A percentile compares a stretch with the other conserved stretches of the same genome.
These are phyloP conservation scores for Gliomastix tumulicola DNA, from an alignment of 2,329 filamentous ascomycete genomes.

Conservation along the genomic window DNA sequence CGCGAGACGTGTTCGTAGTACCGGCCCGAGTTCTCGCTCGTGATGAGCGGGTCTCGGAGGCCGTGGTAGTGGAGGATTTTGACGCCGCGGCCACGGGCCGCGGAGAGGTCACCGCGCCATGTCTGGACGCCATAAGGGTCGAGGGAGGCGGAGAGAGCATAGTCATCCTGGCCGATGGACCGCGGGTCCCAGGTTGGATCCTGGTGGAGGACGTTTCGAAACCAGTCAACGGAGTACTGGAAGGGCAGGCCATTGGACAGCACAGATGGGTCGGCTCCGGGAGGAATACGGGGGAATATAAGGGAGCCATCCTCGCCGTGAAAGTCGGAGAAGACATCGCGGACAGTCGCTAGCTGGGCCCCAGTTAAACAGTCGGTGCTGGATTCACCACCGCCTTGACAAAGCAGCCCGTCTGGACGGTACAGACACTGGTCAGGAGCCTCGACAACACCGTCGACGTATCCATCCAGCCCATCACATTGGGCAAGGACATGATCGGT, in stretches of 20 bases:
- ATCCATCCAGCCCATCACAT: conserved; percentile 42
- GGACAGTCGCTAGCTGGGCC: conserved; percentile 1
- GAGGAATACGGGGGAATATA: conserved; percentile 37
- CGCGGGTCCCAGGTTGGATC: conserved; percentile 26
- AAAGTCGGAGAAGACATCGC: conserved; percentile 27
- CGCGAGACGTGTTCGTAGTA: conserved; percentile 6
- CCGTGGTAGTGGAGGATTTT: conserved; percentile 38
- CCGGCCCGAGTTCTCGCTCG: conserved; percentile 12
- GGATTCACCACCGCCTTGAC: conserved; percentile 25
- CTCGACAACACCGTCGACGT: conserved; percentile 40
- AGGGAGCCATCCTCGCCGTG: conserved; percentile 27
- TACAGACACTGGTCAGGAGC: conserved; percentile 35
- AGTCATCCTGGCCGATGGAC: conserved; percentile 36
- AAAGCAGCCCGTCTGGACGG: conserved; percentile 31
- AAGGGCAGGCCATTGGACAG: conserved; percentile 24
- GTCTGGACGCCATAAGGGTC: conserved; percentile 29
- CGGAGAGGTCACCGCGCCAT: conserved; percentile 22
- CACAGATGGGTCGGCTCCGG: conserved; percentile 39
- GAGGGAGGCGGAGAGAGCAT: conserved; percentile 22
- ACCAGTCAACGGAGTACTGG: conserved; percentile 20
- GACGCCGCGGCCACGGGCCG: conserved; percentile 27
- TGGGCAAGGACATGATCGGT: conserved; percentile 23
- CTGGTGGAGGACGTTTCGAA: conserved; percentile 30
- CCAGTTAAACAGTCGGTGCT: conserved; percentile 24
- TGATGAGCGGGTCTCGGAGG: conserved; percentile 27